A percentile compares a stretch with the other conserved stretches of the same genome.
Conservation (phyloP, 805 yeast species). For the Wickerhamomyces rabaulensis region DNA sequence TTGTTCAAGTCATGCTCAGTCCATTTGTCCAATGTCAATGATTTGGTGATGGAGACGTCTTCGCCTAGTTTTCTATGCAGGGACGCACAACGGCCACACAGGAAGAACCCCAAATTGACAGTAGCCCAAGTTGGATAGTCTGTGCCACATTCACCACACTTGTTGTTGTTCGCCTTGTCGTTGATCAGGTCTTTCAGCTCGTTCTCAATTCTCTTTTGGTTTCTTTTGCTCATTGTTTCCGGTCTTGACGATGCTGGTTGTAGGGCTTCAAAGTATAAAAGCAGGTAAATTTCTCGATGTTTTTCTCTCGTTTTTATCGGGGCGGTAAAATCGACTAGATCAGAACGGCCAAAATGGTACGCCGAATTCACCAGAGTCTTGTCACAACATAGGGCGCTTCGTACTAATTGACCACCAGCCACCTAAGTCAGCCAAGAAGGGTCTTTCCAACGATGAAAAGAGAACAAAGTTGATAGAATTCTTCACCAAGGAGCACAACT, state of each 20-base stretch:
- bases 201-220: constrained; percentile 40
- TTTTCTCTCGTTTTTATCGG: neutral
- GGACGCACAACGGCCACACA: constrained; percentile 84
- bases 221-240: constrained; percentile 29
- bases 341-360: neutral
- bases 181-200: constrained; percentile 59
- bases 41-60: constrained; percentile 61
- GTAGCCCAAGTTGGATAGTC: constrained; percentile 47
- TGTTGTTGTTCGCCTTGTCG: constrained; percentile 52
- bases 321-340: neutral
- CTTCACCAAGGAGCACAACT: constrained; percentile 34
- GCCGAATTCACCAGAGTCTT: neutral
- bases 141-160: constrained; percentile 75
- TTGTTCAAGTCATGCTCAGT: constrained; percentile 44
- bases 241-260: neutral
- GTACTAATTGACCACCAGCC: constrained; percentile 2
- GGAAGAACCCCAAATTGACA: constrained; percentile 53
- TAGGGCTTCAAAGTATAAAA: neutral
- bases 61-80: constrained; percentile 63
- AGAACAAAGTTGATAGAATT: constrained; percentile 31
- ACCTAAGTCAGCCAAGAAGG: constrained; percentile 21
- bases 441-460: constrained; percentile 36
- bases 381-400: neutral
- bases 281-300: neutral
- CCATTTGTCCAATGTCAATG: constrained; percentile 74